Evolutionary conservation across 140 eudicot species (phyloP).

Genomic region (Oenanthe javanica): DNA sequence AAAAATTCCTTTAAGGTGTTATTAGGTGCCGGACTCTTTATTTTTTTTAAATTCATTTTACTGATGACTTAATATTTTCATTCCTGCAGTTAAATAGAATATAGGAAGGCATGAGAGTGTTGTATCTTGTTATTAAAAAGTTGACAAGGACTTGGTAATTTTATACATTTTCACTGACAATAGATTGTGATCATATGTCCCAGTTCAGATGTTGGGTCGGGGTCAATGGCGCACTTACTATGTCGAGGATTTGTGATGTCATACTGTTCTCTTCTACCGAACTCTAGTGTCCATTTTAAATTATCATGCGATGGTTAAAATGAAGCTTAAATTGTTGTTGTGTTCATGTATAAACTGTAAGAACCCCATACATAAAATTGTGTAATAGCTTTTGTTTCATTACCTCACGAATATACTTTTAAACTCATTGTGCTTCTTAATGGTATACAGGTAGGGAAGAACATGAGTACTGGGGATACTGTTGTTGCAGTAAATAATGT

Average conservation of each 20-base stretch:
- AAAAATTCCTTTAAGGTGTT: not conserved
- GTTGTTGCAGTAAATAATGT: constrained; percentile 10
- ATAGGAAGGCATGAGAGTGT: not conserved
- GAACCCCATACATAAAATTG: not conserved
- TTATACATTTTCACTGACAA: not conserved
- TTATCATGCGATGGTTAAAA: not conserved
- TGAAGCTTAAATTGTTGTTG: not conserved
- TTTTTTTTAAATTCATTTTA: not conserved
- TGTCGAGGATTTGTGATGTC: constrained; percentile 95
- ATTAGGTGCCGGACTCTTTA: not conserved
- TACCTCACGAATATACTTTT: not conserved
- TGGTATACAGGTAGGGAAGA: not conserved
- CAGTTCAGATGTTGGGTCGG: constrained; percentile 55
- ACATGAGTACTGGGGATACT: constrained; percentile 2
- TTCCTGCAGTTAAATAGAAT: not conserved
- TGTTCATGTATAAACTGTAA: not conserved
- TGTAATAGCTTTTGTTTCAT: not conserved
- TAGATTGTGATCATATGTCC: constrained; percentile 1
- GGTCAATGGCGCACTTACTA: constrained; percentile 68
- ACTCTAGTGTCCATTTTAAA: not conserved
- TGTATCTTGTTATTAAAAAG: not conserved
- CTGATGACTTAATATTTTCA: not conserved
- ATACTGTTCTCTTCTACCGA: not conserved
- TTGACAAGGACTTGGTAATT: not conserved
- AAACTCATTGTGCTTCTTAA: not conserved